These are phyloP conservation scores for Starmera pachycereana DNA, from an alignment of 805 yeast genomes.

Conservation along the genomic window DNA sequence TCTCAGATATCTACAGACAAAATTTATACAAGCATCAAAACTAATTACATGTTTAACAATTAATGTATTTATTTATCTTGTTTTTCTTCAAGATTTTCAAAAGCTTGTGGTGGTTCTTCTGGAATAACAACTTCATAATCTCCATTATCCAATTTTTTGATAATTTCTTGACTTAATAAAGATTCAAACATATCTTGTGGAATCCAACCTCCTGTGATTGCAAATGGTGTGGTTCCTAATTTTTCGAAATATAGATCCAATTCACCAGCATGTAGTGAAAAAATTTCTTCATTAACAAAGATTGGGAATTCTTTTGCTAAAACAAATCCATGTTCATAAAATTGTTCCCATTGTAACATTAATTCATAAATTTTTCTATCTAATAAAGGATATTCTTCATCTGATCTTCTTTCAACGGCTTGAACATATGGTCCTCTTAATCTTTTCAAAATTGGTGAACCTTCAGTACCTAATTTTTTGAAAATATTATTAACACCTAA, in stretches of 20 bases:
- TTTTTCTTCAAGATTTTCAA: slow-evolving; percentile 1
- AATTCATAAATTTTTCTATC: slow-evolving; percentile 60
- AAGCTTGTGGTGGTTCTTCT: slow-evolving; percentile 1
- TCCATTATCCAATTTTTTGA: slow-evolving; percentile 52
- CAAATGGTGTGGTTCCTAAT: slow-evolving; percentile 65
- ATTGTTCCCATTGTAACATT: slow-evolving; percentile 58
- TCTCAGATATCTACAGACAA: too few species aligned
- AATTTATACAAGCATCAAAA: too few species aligned
- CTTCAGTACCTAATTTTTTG: slow-evolving; percentile 68
- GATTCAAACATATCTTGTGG: slow-evolving; percentile 87
- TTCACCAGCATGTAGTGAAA: slow-evolving; percentile 45
- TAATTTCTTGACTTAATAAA: slow-evolving; percentile 55
- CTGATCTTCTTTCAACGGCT: slow-evolving; percentile 46
- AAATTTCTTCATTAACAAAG: slow-evolving; percentile 43
- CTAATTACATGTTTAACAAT: neutral
- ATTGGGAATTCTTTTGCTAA: slow-evolving; percentile 48
- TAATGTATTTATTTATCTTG: neutral
- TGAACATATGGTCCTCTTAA: slow-evolving; percentile 55
- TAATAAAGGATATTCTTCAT: slow-evolving; percentile 49
- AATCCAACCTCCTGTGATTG: slow-evolving; percentile 90
- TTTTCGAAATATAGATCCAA: slow-evolving; percentile 61
- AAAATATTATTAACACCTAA: slow-evolving; percentile 52
- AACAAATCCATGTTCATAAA: slow-evolving; percentile 47
- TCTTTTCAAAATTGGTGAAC: slow-evolving; percentile 70
- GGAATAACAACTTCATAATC: slow-evolving; percentile 27